Conservation (phyloP, 306 rosid genomes). For the Ormosia semicastrata region DNA sequence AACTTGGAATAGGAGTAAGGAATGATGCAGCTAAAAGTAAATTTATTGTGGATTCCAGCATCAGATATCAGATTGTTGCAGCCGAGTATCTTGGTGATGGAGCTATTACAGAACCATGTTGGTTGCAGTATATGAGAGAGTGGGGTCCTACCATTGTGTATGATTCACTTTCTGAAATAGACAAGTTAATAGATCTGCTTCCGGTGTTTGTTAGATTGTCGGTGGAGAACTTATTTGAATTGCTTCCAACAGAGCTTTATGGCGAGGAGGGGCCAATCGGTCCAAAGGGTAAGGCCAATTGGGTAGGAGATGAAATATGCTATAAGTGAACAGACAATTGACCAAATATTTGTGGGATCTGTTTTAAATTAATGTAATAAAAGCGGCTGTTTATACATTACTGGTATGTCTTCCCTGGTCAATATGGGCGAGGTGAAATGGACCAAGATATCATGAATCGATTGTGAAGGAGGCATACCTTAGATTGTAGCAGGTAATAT, state of each 20-base stretch:
- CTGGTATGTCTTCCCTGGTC: too few species aligned
- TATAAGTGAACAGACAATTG: too few species aligned
- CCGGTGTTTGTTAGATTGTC: slow-evolving; percentile 82
- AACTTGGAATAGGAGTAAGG: slow-evolving; percentile 74
- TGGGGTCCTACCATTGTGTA: slow-evolving; percentile 93
- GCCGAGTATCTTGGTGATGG: slow-evolving; percentile 87
- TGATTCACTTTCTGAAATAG: slow-evolving; percentile 62
- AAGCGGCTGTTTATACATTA: too few species aligned
- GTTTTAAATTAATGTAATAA: too few species aligned
- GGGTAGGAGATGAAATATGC: slow-evolving; percentile 74
- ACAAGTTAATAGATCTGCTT: slow-evolving; percentile 68
- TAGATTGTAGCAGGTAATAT: too few species aligned
- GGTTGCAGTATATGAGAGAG: slow-evolving; percentile 95
- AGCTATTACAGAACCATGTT: slow-evolving; percentile 69
- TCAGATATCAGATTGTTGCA: slow-evolving; percentile 63
- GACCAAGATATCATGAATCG: too few species aligned
- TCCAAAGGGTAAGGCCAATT: slow-evolving; percentile 87
- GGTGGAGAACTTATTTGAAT: slow-evolving; percentile 66
- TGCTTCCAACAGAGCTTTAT: slow-evolving; percentile 86
- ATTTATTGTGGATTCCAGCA: slow-evolving; percentile 64
- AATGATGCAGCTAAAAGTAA: slow-evolving; percentile 80
- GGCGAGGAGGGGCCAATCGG: slow-evolving; percentile 98
- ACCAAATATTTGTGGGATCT: too few species aligned
- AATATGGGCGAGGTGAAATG: too few species aligned
- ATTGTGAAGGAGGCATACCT: too few species aligned